Evolutionary conservation across 768 basidiomycete genomes (phyloP), one percentile per base, ranked within the genome.

Genomic region (Termitomyces heimii): DNA sequence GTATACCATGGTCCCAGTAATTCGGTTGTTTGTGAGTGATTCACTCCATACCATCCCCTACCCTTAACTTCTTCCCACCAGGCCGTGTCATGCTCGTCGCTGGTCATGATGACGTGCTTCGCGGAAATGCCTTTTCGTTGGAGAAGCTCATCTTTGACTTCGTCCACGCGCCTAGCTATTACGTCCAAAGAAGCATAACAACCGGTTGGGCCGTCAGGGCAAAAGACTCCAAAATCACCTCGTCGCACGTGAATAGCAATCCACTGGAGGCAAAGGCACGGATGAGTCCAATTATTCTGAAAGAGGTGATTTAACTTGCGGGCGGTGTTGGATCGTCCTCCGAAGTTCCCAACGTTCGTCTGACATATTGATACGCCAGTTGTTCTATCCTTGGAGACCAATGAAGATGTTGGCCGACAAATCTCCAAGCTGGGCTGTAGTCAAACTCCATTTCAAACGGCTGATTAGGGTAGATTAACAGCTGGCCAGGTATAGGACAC

Each of bases 71-170:
- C 77, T n/a, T 73, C 67, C 82, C 82, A 86, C 83, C 82, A 86
- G n/a, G 69, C 71, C 12, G 74, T 62, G 61, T 84, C 73, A 43
- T 68, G 63, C 64, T 88, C 85, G 63, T 88, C 86, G 58, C 83
- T 85, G 18, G 84, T 86, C 75, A 86, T 77, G 43, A 88, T 73
- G 26, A 86, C 80, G 60, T 81, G 75, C 5, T 78, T 68, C n/a
- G 79, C 78, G 9, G 58, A 66, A 5, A 82, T 67, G 4, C 80
- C 77, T 56, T 75, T 78, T 39, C 72, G 71, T 50, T 75, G 68
- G 51, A 68, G 58, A 39, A 85, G 63, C 53, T 83, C 80, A 20
- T 73, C 70, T 62, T 80, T 76, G 5, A 84, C 75, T 65, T 85
- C 83, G 4, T 77, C 70, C 6, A 86, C 82, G 39, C 81, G 77